Evolutionary conservation across 768 basidiomycete genomes (phyloP).

Genomic region (Coprinopsis marcescibilis): DNA sequence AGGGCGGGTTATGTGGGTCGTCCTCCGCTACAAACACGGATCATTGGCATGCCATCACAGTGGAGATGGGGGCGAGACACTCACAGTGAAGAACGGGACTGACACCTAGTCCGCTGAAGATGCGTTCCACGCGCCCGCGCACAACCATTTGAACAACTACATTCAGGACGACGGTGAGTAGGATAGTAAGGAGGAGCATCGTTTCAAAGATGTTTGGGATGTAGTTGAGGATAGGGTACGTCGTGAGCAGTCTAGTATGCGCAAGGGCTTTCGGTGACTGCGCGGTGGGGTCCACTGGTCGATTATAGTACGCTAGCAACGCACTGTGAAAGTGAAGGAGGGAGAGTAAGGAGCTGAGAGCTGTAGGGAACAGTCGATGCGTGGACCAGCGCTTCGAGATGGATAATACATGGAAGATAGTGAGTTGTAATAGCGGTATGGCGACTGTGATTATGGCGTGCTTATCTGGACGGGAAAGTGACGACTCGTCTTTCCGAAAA

Average conservation of each 20-base stretch:
- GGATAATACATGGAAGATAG: conserved; percentile 61
- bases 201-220: conserved; percentile 72
- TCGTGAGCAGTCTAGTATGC: conserved; percentile 15
- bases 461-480: conserved; percentile 62
- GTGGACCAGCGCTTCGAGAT: conserved; percentile 54
- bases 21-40: not conserved
- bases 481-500: conserved; percentile 30
- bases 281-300: too few species aligned
- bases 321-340: conserved; percentile 66
- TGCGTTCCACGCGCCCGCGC: conserved; percentile 50
- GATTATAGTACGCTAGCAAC: conserved; percentile 33
- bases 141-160: conserved; percentile 60
- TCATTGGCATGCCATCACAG: not conserved
- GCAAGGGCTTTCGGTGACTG: conserved; percentile 11
- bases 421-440: conserved; percentile 68
- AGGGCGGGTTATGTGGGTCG: conserved; percentile 10
- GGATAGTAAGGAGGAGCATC: conserved; percentile 47
- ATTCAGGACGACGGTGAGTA: conserved; percentile 57
- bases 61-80: conserved; percentile 21
- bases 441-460: conserved; percentile 70
- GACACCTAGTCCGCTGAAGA: conserved; percentile 51
- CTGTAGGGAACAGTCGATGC: conserved; percentile 69
- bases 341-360: conserved; percentile 51
- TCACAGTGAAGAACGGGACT: conserved; percentile 15
- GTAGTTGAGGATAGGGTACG: conserved; percentile 68